Conservation (phyloP, 257 asterid species). For the Nicotiana tabacum region DNA sequence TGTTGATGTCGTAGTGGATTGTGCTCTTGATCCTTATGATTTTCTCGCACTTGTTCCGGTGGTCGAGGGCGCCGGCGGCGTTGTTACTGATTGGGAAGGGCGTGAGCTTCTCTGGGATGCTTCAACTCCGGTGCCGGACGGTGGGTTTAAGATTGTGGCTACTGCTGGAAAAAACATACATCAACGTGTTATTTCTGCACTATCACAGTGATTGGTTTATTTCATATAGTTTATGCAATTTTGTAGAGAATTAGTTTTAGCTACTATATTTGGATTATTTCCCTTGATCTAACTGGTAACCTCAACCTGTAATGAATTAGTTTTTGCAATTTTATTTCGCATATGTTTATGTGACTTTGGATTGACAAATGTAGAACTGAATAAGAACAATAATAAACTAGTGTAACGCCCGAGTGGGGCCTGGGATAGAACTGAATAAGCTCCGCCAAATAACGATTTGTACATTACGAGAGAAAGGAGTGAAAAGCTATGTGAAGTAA, state of each 20-base stretch:
- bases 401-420: no score
- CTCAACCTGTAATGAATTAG: no score
- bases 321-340: no score
- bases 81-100: slow-evolving; percentile 5
- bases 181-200: background rate
- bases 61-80: background rate
- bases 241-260: background rate
- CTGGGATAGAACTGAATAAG: no score
- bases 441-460: no score
- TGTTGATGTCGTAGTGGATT: background rate
- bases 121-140: background rate
- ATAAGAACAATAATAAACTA: no score
- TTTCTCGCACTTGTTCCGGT: background rate
- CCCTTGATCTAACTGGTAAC: no score
- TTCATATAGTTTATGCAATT: background rate
- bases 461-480: no score
- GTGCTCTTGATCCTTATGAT: background rate
- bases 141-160: background rate
- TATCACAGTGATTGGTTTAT: background rate
- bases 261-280: no score
- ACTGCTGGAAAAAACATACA: background rate
- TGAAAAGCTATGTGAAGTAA: no score
- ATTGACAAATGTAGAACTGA: no score
- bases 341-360: no score
- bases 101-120: background rate